Percentiles rank a stretch among this genome's conserved stretches.
Evolutionary conservation across 1,139 yeast genomes (phyloP).

Genomic region (Kodamaea ohmeri): DNA sequence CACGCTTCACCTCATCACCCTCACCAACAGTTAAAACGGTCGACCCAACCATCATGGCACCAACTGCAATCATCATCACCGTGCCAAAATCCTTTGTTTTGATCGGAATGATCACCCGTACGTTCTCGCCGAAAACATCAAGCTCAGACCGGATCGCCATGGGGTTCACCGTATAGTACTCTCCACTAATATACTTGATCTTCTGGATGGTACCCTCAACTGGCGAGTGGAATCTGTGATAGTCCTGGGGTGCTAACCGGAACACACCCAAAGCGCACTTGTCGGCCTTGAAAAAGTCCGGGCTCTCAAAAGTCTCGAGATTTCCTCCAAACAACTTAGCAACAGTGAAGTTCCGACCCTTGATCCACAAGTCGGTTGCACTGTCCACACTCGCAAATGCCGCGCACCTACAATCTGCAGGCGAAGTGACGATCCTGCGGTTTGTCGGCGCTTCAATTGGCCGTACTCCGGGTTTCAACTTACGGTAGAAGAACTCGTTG

Average conservation of each 20-base stretch:
- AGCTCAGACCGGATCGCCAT: constrained; percentile 89
- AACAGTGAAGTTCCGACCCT: constrained; percentile 75
- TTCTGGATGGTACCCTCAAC: constrained; percentile 70
- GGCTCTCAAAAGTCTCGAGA: constrained; percentile 46
- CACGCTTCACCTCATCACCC: constrained; percentile 58
- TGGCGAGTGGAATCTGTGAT: constrained; percentile 90
- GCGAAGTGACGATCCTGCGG: constrained; percentile 58
- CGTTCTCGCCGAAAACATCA: constrained; percentile 93
- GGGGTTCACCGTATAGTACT: constrained; percentile 94
- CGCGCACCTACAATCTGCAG: constrained; percentile 88
- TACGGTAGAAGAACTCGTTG: constrained; percentile 86
- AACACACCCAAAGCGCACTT: constrained; percentile 72
- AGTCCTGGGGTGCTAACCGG: constrained; percentile 94
- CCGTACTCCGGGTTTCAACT: constrained; percentile 69
- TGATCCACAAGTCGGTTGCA: constrained; percentile 86
- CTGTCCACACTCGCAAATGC: constrained; percentile 58
- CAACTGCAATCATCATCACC: constrained; percentile 78
- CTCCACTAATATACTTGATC: constrained; percentile 74
- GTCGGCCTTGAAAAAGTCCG: constrained; percentile 35
- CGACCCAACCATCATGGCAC: constrained; percentile 99
- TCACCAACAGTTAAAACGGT: constrained; percentile 67
- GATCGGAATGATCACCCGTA: constrained; percentile 73
- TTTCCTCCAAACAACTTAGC: constrained; percentile 61
- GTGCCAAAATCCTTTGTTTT: constrained; percentile 72
- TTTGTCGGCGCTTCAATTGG: constrained; percentile 58